phyloP scores from a whole-genome alignment of 768 basidiomycete genomes.

The Auricularia cornea region DNA sequence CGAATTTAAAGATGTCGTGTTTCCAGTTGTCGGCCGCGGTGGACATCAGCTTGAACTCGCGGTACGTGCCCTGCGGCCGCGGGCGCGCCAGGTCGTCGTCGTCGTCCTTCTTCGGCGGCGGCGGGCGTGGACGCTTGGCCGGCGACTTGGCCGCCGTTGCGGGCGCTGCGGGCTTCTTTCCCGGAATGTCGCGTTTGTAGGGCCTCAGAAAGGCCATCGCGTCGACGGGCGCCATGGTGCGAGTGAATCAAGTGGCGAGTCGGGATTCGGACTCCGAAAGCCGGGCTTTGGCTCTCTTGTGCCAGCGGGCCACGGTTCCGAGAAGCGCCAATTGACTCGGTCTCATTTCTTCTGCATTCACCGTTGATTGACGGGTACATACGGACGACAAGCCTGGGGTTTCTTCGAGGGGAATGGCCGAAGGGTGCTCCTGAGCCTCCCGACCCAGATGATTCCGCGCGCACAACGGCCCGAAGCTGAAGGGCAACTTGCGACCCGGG shows the following conservation, averaged over 20 bases:
- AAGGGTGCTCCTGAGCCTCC: too few relatives aligned
- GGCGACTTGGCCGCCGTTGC: neutral
- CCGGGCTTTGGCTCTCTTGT: too few relatives aligned
- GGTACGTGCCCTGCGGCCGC: conserved; percentile 38
- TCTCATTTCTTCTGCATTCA: too few relatives aligned
- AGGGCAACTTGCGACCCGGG: too few relatives aligned
- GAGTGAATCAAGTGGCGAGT: neutral
- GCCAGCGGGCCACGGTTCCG: too few relatives aligned
- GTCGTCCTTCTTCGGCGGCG: neutral
- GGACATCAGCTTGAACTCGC: conserved; percentile 73
- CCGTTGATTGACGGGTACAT: too few relatives aligned
- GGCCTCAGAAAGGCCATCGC: neutral
- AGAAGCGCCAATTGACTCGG: too few relatives aligned
- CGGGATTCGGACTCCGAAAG: too few relatives aligned
- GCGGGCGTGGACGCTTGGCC: neutral
- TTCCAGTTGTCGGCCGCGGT: conserved; percentile 80
- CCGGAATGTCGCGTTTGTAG: neutral
- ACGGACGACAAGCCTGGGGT: too few relatives aligned
- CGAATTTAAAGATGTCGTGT: conserved; percentile 90
- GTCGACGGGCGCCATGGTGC: neutral
- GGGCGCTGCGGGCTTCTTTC: neutral
- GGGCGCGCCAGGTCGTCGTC: neutral
- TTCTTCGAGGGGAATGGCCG: too few relatives aligned
- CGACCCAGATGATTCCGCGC: too few relatives aligned
- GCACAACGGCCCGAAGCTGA: too few relatives aligned